phyloP scores from a whole-genome alignment of 148 eudicot genomes.

The Rhododendron ovatum region DNA sequence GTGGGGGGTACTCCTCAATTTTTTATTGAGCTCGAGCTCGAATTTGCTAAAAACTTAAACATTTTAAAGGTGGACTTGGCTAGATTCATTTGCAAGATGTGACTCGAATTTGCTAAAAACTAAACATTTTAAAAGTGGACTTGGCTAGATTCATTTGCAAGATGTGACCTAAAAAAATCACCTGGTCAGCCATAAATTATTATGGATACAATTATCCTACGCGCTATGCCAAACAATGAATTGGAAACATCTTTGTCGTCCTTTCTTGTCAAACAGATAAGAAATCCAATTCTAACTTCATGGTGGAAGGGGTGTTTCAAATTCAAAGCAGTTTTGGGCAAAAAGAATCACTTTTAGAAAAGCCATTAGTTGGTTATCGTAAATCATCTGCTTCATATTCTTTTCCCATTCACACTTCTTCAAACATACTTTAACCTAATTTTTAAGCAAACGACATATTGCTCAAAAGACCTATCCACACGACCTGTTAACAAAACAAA shows the following conservation, averaged over 20 bases:
- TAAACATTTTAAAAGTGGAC: no score
- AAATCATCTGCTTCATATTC: constrained; percentile 1
- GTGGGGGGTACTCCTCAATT: no score
- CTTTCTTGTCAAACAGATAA: not conserved
- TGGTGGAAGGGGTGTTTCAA: not conserved
- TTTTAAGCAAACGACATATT: not conserved
- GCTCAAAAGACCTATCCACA: not conserved
- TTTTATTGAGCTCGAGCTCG: no score
- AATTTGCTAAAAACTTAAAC: no score
- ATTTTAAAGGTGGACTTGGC: no score
- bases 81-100: no score
- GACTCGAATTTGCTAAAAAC: no score
- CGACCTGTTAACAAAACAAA: not conserved
- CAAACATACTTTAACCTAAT: not conserved
- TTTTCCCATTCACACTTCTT: constrained; percentile 5
- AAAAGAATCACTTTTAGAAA: constrained; percentile 3
- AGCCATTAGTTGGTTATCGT: not conserved
- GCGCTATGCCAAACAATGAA: not conserved
- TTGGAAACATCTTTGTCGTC: not conserved
- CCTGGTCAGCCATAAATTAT: not conserved
- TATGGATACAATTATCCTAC: not conserved
- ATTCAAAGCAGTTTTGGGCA: not conserved
- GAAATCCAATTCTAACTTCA: constrained; percentile 11
- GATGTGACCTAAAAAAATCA: no score
- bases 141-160: no score